phyloP scores from a whole-genome alignment of 352 stramenopile species.

The Elongisporangium undulatum region DNA sequence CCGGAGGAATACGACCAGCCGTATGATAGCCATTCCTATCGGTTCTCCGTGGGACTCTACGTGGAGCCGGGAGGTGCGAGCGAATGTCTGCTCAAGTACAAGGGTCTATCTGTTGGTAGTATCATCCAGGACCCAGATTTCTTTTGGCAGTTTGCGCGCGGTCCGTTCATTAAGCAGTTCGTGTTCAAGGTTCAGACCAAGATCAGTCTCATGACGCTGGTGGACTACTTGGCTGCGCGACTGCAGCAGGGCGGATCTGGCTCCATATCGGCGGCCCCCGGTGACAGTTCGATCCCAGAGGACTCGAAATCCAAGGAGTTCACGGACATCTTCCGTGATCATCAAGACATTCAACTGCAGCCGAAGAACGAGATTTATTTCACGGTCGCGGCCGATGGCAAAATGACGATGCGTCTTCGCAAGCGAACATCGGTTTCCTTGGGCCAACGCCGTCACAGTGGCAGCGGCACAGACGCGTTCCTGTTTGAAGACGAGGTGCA shows the following conservation, averaged over 20 bases:
- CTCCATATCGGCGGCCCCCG: constrained; percentile 3
- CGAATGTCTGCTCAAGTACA: constrained; percentile 75
- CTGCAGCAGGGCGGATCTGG: constrained; percentile 24
- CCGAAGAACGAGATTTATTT: constrained; percentile 54
- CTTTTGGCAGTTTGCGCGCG: constrained; percentile 55
- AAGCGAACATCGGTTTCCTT: constrained; percentile 15
- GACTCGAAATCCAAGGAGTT: constrained; percentile 17
- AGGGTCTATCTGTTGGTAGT: constrained; percentile 70
- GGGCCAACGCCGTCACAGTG: not conserved
- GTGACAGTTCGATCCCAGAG: constrained; percentile 16
- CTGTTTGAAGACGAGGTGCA: constrained; percentile 12
- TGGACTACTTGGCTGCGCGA: constrained; percentile 51
- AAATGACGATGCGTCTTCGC: constrained; percentile 40
- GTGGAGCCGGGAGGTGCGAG: constrained; percentile 53
- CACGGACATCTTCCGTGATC: constrained; percentile 24
- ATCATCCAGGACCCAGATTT: constrained; percentile 77
- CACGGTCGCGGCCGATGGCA: constrained; percentile 33
- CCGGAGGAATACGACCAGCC: constrained; percentile 26
- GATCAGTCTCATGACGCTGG: constrained; percentile 32
- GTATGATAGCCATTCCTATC: constrained; percentile 27
- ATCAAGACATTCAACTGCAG: constrained; percentile 20
- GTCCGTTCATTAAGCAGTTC: constrained; percentile 64
- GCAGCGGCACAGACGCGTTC: not conserved
- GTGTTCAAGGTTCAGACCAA: constrained; percentile 59
- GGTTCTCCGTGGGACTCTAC: constrained; percentile 63